Percentiles rank a stretch among this genome's conserved stretches.
These are phyloP conservation scores for Nakazawaea wyomingensis DNA, from an alignment of 805 yeast species.

Conservation along the genomic window DNA sequence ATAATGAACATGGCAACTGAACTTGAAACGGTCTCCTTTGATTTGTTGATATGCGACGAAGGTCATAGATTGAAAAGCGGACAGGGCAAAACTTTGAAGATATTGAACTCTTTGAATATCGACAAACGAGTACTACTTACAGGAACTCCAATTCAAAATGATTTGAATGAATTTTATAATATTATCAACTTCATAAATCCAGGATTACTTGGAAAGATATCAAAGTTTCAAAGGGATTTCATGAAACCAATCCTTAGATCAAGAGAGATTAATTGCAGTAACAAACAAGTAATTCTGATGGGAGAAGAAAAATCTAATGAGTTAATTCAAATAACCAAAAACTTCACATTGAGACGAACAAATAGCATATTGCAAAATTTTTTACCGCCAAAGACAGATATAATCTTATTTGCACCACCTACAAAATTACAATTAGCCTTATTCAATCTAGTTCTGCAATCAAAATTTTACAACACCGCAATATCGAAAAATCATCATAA, in stretches of 20 bases:
- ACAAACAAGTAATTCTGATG: constrained; percentile 37
- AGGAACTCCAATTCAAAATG: constrained; percentile 95
- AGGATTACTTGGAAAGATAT: constrained; percentile 63
- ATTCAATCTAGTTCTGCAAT: constrained; percentile 44
- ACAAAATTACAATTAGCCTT: constrained; percentile 52
- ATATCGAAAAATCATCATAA: constrained; percentile 25
- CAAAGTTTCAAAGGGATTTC: constrained; percentile 52
- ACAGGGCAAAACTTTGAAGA: constrained; percentile 64
- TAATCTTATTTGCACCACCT: constrained; percentile 75
- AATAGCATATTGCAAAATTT: constrained; percentile 47
- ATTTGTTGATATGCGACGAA: constrained; percentile 85
- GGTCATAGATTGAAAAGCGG: constrained; percentile 86
- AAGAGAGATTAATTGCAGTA: constrained; percentile 57
- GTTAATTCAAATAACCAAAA: constrained; percentile 56
- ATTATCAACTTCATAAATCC: constrained; percentile 84
- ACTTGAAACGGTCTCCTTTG: constrained; percentile 43
- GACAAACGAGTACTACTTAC: constrained; percentile 61
- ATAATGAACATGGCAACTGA: constrained; percentile 50
- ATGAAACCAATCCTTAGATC: constrained; percentile 69
- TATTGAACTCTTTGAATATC: constrained; percentile 50
- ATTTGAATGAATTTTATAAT: constrained; percentile 74
- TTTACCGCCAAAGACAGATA: constrained; percentile 71
- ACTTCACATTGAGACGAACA: constrained; percentile 71
- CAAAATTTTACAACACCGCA: constrained; percentile 29
- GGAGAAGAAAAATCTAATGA: constrained; percentile 66